Conservation (phyloP, 768 basidiomycete species). For the Hemileccinum rubropunctum region DNA sequence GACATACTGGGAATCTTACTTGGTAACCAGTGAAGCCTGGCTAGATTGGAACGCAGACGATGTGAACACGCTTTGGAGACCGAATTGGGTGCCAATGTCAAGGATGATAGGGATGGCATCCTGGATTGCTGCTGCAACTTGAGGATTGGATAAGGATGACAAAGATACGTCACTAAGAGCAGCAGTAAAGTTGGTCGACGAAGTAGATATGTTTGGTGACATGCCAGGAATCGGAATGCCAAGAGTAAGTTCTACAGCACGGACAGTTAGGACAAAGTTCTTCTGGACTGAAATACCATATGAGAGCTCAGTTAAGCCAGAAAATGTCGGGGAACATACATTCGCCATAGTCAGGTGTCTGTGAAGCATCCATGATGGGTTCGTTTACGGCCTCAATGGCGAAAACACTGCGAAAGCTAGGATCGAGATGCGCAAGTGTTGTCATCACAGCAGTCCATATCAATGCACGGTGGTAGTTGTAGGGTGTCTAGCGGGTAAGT, state of each 20-base stretch:
- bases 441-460: constrained; percentile 86
- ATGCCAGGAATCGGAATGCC: constrained; percentile 43
- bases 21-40: constrained; percentile 35
- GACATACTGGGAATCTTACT: constrained; percentile 25
- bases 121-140: constrained; percentile 33
- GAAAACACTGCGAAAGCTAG: constrained; percentile 61
- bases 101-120: constrained; percentile 38
- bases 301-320: background rate
- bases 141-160: constrained; percentile 21
- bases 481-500: constrained; percentile 41
- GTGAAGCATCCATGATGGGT: constrained; percentile 65
- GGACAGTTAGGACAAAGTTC: constrained; percentile 65
- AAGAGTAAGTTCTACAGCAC: constrained; percentile 59
- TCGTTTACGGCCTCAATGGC: constrained; percentile 79
- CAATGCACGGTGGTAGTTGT: constrained; percentile 75
- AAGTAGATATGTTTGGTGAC: constrained; percentile 12
- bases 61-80: constrained; percentile 24
- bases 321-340: constrained; percentile 43
- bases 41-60: constrained; percentile 14
- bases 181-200: constrained; percentile 35
- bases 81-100: constrained; percentile 22
- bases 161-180: constrained; percentile 26
- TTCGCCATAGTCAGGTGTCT: constrained; percentile 66
- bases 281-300: constrained; percentile 50
- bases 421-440: constrained; percentile 63